Conservation (phyloP, 768 basidiomycete species). For the Mycena metata region DNA sequence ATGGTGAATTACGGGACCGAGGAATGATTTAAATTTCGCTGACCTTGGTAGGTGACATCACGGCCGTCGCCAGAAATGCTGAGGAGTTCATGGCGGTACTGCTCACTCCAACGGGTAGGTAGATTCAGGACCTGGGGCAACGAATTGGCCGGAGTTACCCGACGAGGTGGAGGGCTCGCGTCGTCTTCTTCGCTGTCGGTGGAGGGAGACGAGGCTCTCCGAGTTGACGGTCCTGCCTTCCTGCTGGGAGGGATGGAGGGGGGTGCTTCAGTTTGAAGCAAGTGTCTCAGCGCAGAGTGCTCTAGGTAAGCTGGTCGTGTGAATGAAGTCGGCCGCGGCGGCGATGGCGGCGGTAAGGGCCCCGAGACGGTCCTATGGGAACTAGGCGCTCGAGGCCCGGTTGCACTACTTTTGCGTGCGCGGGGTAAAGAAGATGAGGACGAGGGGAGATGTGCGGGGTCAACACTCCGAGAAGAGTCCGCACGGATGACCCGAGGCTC, state of each 20-base stretch:
- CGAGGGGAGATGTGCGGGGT: slow-evolving; percentile 59
- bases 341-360: slow-evolving; percentile 47
- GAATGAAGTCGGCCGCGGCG: slow-evolving; percentile 58
- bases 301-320: slow-evolving; percentile 82
- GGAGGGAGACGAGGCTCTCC: slow-evolving; percentile 54
- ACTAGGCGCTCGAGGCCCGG: slow-evolving; percentile 45
- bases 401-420: slow-evolving; percentile 61
- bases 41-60: slow-evolving; percentile 80
- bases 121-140: slow-evolving; percentile 64
- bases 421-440: slow-evolving; percentile 54
- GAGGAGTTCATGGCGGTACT: slow-evolving; percentile 69
- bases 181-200: slow-evolving; percentile 79
- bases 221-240: slow-evolving; percentile 47
- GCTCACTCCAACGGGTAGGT: slow-evolving; percentile 86
- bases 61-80: slow-evolving; percentile 79
- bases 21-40: slow-evolving; percentile 28
- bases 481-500: slow-evolving; percentile 82
- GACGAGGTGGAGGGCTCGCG: slow-evolving; percentile 62
- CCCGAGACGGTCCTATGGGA: slow-evolving; percentile 47
- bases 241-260: slow-evolving; percentile 54
- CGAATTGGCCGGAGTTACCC: slow-evolving; percentile 52
- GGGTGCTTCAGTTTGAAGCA: slow-evolving; percentile 70
- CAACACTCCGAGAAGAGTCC: slow-evolving; percentile 57
- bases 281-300: slow-evolving; percentile 78
- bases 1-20: slow-evolving; percentile 13